These are phyloP conservation scores for Leccinellum luteum DNA, from an alignment of 768 basidiomycete genomes.

Conservation along the genomic window DNA sequence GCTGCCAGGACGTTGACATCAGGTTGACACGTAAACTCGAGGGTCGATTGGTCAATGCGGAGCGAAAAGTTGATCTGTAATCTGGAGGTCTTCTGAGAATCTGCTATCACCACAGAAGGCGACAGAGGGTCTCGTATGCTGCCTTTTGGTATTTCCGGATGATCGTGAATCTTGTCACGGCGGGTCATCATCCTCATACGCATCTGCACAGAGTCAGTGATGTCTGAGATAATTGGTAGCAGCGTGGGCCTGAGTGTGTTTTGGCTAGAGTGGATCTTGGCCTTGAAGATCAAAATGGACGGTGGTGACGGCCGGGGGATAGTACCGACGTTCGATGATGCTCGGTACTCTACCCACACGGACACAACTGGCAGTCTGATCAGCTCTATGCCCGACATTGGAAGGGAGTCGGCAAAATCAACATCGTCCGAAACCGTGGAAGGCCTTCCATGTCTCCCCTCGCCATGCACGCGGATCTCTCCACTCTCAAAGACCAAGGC, in stretches of 20 bases:
- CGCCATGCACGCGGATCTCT: conserved; percentile 70
- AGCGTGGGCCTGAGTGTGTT: conserved; percentile 82
- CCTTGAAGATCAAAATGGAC: conserved; percentile 75
- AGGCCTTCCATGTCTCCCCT: conserved; percentile 38
- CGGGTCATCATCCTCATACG: conserved; percentile 58
- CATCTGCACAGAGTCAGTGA: conserved; percentile 65
- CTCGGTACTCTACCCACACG: conserved; percentile 80
- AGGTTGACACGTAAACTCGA: conserved; percentile 85
- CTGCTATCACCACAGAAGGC: conserved; percentile 17
- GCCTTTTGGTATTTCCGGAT: conserved; percentile 10
- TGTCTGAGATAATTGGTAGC: conserved; percentile 79
- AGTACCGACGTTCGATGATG: conserved; percentile 43
- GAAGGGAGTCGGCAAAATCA: conserved; percentile 58
- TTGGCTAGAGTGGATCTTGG: conserved; percentile 84
- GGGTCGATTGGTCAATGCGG: conserved; percentile 85
- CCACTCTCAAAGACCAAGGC: conserved; percentile 83
- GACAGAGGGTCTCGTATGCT: conserved; percentile 6
- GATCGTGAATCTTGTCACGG: conserved; percentile 16
- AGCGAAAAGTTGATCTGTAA: conserved; percentile 83
- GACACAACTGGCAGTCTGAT: conserved; percentile 76
- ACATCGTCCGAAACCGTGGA: conserved; percentile 39
- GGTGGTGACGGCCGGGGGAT: conserved; percentile 42
- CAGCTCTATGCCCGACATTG: conserved; percentile 49
- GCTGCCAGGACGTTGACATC: conserved; percentile 92
- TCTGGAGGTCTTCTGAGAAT: conserved; percentile 35